Percentiles rank a stretch among this genome's conserved stretches.
Conservation (phyloP, 768 basidiomycete species). For the Rhodosporidiobolus odoratus region DNA sequence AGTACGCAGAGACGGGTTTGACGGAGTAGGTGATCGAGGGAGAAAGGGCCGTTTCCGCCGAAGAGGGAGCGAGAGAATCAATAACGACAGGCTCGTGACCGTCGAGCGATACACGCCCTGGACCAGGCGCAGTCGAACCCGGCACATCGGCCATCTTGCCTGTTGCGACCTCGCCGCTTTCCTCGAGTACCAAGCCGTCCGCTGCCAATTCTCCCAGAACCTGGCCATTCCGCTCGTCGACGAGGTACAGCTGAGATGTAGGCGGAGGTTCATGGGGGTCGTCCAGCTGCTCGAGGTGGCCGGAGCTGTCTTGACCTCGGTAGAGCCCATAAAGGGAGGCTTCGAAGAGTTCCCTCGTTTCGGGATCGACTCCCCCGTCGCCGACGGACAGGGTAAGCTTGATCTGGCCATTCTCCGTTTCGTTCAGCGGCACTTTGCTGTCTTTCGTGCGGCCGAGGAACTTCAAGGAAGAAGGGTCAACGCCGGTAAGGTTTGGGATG, state of each 20-base stretch:
- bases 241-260: constrained; percentile 25
- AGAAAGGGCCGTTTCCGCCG: not conserved
- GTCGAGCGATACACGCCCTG: constrained; percentile 12
- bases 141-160: constrained; percentile 5
- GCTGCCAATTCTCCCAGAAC: constrained; percentile 22
- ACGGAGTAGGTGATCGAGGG: constrained; percentile 1
- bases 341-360: constrained; percentile 23
- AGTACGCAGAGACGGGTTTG: constrained; percentile 24
- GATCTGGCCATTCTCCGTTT: constrained; percentile 7
- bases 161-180: not conserved
- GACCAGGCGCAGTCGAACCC: not conserved
- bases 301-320: not conserved
- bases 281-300: not conserved
- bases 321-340: constrained; percentile 1
- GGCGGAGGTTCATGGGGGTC: not conserved
- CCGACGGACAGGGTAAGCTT: not conserved
- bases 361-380: not conserved
- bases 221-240: constrained; percentile 15
- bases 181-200: constrained; percentile 1
- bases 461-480: not conserved
- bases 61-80: not conserved
- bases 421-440: not conserved
- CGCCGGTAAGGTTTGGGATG: constrained; percentile 15
- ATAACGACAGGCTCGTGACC: constrained; percentile 33
- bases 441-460: not conserved